phyloP scores from a whole-genome alignment of 768 basidiomycete genomes.

The Suillus sp. region DNA sequence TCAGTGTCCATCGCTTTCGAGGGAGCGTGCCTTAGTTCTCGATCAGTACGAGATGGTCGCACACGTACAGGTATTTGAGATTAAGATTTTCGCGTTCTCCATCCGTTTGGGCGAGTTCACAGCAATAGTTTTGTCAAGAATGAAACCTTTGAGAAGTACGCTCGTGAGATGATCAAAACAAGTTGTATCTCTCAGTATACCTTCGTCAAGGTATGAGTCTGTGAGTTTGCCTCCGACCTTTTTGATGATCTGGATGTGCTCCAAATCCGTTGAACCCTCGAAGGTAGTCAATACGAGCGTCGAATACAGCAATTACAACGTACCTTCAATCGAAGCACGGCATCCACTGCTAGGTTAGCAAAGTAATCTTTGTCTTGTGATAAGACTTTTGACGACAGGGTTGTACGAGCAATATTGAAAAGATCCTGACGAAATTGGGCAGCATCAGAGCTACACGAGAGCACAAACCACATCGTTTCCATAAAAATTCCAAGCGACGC shows the following conservation, averaged over 20 bases:
- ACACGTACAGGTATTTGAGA: constrained; percentile 93
- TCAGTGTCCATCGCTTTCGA: constrained; percentile 96
- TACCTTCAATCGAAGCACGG: constrained; percentile 89
- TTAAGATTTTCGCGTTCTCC: constrained; percentile 93
- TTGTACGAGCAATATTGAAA: constrained; percentile 96
- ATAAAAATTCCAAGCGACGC: neutral
- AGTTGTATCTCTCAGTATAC: constrained; percentile 37
- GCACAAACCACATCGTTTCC: neutral
- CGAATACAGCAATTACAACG: constrained; percentile 1
- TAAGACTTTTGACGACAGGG: constrained; percentile 93
- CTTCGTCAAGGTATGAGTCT: constrained; percentile 97
- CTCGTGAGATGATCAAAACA: neutral
- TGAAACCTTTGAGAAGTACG: constrained; percentile 67
- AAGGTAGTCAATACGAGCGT: constrained; percentile 9
- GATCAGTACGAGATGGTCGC: neutral
- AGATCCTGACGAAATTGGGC: constrained; percentile 83
- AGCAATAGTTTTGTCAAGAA: constrained; percentile 94
- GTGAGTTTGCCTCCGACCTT: constrained; percentile 99
- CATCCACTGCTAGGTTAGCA: constrained; percentile 95
- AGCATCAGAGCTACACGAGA: constrained; percentile 61
- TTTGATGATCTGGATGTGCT: constrained; percentile 99
- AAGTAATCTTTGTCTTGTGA: constrained; percentile 98
- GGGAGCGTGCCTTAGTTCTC: neutral
- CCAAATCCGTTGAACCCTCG: constrained; percentile 93
- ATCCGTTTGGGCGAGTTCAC: constrained; percentile 94